Percentiles rank a stretch among this genome's conserved stretches.
Conservation (phyloP, 805 yeast genomes). For the Candida lessepsii region DNA sequence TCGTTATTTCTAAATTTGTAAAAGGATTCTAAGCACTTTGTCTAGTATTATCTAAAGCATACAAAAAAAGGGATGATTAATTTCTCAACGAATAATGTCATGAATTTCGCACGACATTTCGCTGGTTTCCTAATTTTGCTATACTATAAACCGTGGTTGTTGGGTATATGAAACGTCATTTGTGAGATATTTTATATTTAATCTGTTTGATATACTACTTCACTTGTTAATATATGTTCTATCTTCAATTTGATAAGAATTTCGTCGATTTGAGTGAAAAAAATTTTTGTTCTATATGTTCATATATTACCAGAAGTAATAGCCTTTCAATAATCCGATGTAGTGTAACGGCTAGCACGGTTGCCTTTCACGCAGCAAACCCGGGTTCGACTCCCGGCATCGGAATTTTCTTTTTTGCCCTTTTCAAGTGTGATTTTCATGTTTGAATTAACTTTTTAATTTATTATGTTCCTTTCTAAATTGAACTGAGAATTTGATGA, state of each 20-base stretch:
- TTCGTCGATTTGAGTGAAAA: too few relatives aligned
- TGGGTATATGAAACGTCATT: background rate
- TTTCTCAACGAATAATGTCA: slow-evolving; percentile 2
- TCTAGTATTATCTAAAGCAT: slow-evolving; percentile 1
- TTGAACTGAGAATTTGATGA: too few relatives aligned
- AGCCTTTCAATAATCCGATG: slow-evolving; percentile 36
- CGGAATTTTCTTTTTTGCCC: slow-evolving; percentile 42
- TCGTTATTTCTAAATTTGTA: background rate
- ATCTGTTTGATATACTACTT: too few relatives aligned
- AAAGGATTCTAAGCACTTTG: background rate
- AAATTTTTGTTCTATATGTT: too few relatives aligned
- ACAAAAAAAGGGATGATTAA: slow-evolving; percentile 8
- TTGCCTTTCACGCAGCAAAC: slow-evolving; percentile 55
- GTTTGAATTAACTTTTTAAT: too few relatives aligned
- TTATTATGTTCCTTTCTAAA: too few relatives aligned
- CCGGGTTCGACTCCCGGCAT: slow-evolving; percentile 89
- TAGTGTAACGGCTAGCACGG: slow-evolving; percentile 56
- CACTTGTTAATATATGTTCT: too few relatives aligned
- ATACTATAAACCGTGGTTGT: background rate
- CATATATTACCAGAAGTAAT: too few relatives aligned
- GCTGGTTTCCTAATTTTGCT: slow-evolving; percentile 6
- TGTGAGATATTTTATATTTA: too few relatives aligned
- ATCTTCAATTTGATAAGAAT: too few relatives aligned
- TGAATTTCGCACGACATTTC: slow-evolving; percentile 2
- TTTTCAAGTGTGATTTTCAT: too few relatives aligned